phyloP scores from a whole-genome alignment of 2,329 filamentous ascomycete genomes.

The Verticillium tricorpus region DNA sequence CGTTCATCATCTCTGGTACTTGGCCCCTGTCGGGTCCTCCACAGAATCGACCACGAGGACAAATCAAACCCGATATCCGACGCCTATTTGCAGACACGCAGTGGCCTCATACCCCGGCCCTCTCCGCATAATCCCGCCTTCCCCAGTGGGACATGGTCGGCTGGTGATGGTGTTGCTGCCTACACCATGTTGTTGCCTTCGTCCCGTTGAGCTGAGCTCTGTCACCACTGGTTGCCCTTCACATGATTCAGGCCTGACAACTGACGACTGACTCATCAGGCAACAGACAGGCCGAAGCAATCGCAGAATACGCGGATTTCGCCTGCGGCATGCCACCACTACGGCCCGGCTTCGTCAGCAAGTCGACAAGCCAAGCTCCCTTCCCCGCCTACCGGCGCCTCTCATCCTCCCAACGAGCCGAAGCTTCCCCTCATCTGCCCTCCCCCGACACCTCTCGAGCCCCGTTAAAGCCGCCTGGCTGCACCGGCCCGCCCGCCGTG shows the following conservation, averaged over 20 bases:
- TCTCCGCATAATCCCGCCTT: background rate
- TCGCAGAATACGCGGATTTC: background rate
- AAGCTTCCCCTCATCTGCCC: background rate
- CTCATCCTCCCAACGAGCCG: background rate
- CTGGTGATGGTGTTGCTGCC: too few relatives aligned
- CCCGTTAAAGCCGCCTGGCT: slow-evolving; percentile 4
- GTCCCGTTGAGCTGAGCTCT: too few relatives aligned
- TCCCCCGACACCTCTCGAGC: background rate
- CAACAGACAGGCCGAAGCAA: background rate
- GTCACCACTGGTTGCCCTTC: too few relatives aligned
- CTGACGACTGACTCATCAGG: too few relatives aligned
- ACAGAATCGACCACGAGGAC: background rate
- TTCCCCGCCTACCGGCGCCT: background rate
- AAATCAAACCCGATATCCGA: background rate
- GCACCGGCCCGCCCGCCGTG: slow-evolving; percentile 2
- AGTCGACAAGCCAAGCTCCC: background rate
- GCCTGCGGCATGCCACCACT: background rate
- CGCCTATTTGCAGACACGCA: background rate
- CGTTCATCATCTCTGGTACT: background rate
- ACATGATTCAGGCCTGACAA: too few relatives aligned
- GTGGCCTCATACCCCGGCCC: background rate
- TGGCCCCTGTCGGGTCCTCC: background rate
- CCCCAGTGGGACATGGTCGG: background rate
- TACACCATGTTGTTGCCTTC: too few relatives aligned
- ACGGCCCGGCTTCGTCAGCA: background rate